Base-by-base conservation (phyloP, 75 land plant genomes). In the Picea glauca region DNA sequence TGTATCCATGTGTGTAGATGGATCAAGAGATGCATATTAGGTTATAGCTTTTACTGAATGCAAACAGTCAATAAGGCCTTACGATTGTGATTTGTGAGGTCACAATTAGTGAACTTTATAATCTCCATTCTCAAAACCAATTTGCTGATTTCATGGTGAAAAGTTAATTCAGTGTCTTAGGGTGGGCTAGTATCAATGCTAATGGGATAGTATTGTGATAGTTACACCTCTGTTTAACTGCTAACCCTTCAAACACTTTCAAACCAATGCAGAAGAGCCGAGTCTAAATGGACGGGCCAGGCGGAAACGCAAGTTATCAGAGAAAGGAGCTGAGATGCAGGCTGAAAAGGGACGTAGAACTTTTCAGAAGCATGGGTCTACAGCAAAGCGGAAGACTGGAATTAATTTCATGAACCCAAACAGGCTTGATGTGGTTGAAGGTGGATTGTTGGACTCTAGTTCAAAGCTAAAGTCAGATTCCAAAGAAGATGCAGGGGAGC, bases 251-350 rank as follows among this genome's bases (percentile, higher is more conserved):
- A 72, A 78, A 72, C 74, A 12, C 4, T 78, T 57, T 78, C 67
- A 32, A 85, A 85, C 64, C 83, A 65, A 40, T 73, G 78, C 72
- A 76, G 96, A 91, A 50, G 98, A 93, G 56, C 82, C 77, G 0
- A 90, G 77, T 56, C 81, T 77, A 61, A 80, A 79, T 81, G 82
- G 87, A 12, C 86, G 88, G 9, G 35, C 86, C 58, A 95, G 85
- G 85, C 84, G 98, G 72, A 95, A 83, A 65, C 79, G 98, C 78
- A 95, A 87, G 80, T 88, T 91, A 32, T 93, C 98, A 63, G 96
- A 85, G 82, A 93, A 93, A 77, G 94, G 90, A 62, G 78, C 91
- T 58, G 93, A 89, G 82, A 76, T 93, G 80, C 90, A 91, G 79
- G 93, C 90, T 60, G 92, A 89, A 88, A 91, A 84, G 80, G 92